Evolutionary conservation across 345 rosid species (phyloP), one percentile per base, ranked within the genome.

Genomic region (Eucalyptus marginata): DNA sequence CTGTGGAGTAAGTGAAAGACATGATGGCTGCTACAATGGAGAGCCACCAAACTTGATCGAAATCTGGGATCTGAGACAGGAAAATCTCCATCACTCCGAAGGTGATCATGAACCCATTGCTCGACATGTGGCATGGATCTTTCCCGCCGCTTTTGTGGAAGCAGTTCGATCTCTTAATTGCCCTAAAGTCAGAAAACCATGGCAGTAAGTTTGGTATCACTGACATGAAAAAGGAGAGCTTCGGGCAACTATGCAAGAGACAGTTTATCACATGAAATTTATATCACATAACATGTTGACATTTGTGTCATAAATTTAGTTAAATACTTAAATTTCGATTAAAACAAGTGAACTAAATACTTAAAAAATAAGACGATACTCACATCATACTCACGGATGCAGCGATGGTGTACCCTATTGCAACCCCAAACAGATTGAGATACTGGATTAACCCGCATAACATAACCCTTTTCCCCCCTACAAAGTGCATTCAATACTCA

Each of bases 31-130:
- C 99, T 18, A 95, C 95, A 86, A 94, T 89, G 24, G 99, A 96
- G 87, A 96, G 98, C 98, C 97, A 96, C 96, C 96, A 94, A 20
- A 96, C 93, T 79, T 95, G 96, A 91, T 95, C 97, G 62, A 96
- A 95, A 91, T 95, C 97, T 16, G 96, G 98, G 88, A 96, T 96
- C 90, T 96, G 99, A 79, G 98, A 96, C 86, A 96, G 93, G 13
- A 96, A n/a, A n/a, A 96, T 89, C 90, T 96, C 95, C 16, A 88
- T 90, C n/a, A 94, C 89, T 56, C 98, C 98, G 87, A 96, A 96
- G 88, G 96, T 90, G 86, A 94, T 94, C 98, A 96, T 96, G 88
- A 93, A 96, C 71, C 93, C 95, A 59, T 93, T 96, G 92, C 98
- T 94, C 33, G 95, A 94, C 96, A 96, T 93, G 87, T 92, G 95